phyloP scores from a whole-genome alignment of 2,329 filamentous ascomycete genomes.

The Microdochium trichocladiopsis region DNA sequence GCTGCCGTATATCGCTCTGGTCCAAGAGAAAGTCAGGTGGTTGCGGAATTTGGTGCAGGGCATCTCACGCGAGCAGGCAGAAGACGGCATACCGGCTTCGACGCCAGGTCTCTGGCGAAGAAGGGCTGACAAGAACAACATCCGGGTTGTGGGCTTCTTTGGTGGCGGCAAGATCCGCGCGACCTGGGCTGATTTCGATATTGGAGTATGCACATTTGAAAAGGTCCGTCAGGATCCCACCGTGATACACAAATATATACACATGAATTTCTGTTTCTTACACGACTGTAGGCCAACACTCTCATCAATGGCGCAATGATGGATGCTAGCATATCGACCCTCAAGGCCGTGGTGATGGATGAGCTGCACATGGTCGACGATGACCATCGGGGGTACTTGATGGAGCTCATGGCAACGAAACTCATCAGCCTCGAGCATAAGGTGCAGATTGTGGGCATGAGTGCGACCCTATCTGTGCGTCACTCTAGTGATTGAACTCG shows the following conservation, averaged over 20 bases:
- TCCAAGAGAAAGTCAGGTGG: constrained; percentile 75
- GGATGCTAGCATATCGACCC: constrained; percentile 56
- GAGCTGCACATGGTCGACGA: constrained; percentile 81
- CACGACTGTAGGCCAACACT: constrained; percentile 54
- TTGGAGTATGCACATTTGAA: constrained; percentile 74
- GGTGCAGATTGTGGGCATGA: constrained; percentile 73
- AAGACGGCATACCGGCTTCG: constrained; percentile 21
- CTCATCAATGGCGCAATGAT: constrained; percentile 68
- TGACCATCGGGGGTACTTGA: constrained; percentile 65
- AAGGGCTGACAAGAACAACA: constrained; percentile 46
- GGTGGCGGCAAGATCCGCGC: constrained; percentile 62
- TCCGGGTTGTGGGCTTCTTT: constrained; percentile 67
- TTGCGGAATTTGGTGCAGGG: constrained; percentile 59
- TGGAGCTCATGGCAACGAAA: constrained; percentile 70
- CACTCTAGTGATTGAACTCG: not conserved
- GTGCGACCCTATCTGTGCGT: constrained; percentile 65
- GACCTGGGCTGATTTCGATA: constrained; percentile 68
- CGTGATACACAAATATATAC: constrained; percentile 8
- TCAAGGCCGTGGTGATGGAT: constrained; percentile 65
- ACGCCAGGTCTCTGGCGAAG: constrained; percentile 41
- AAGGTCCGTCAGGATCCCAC: constrained; percentile 41
- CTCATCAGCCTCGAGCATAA: constrained; percentile 59
- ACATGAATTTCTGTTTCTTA: not conserved
- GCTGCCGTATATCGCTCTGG: constrained; percentile 70
- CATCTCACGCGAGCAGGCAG: constrained; percentile 33